These are phyloP conservation scores for Magnolia officinalis DNA, from an alignment of 164 flowering plant species.

Conservation along the genomic window DNA sequence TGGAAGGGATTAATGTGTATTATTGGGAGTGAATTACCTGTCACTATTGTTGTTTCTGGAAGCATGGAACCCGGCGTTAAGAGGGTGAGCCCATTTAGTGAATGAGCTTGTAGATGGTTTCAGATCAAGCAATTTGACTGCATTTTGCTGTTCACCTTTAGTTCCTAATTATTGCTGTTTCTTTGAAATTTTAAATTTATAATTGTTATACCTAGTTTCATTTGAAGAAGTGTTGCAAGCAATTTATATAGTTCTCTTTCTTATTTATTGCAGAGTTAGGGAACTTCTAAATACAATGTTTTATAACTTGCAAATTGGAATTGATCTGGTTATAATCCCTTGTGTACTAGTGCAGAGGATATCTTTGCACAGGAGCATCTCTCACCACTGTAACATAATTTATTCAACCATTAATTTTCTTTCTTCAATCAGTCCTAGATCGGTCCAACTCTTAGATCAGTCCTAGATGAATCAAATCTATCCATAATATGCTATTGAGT, in stretches of 20 bases:
- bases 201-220: not conserved
- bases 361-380: not conserved
- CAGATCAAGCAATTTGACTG: not conserved
- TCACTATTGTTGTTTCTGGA: constrained; percentile 75
- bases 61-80: constrained; percentile 89
- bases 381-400: not conserved
- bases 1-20: constrained; percentile 80
- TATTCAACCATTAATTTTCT: not conserved
- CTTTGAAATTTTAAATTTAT: not conserved
- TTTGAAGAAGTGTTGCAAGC: not conserved
- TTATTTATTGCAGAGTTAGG: not conserved
- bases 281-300: no score
- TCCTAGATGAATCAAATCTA: not conserved
- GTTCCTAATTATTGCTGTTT: not conserved
- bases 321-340: not conserved
- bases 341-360: not conserved
- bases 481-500: not conserved
- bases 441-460: not conserved
- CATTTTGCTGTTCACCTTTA: not conserved
- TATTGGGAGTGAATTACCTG: constrained; percentile 83
- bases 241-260: not conserved
- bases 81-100: constrained; percentile 39
- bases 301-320: not conserved
- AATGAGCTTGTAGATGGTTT: not conserved
- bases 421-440: not conserved